A percentile compares a stretch with the other conserved stretches of the same genome.
Conservation (phyloP, 2,329 filamentous ascomycete species). For the Neurospora sp. region DNA sequence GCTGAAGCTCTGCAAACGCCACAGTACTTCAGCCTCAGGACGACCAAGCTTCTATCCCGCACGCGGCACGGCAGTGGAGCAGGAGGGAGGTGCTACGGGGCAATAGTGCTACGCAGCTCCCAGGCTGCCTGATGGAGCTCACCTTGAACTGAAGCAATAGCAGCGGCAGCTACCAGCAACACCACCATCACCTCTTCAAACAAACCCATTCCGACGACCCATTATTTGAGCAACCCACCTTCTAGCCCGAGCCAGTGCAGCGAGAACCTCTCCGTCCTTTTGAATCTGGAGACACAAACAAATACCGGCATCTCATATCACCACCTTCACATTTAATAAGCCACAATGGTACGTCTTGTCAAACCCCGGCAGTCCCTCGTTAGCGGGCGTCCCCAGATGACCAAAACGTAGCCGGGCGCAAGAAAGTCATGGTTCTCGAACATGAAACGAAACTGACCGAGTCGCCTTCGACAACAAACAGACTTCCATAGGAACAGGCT, state of each 20-base stretch:
- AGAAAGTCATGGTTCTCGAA: background rate
- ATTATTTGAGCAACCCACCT: background rate
- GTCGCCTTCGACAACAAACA: slow-evolving; percentile 28
- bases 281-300: background rate
- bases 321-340: background rate
- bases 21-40: background rate
- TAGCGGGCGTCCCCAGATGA: background rate
- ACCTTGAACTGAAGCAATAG: slow-evolving; percentile 6
- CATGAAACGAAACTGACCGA: slow-evolving; percentile 6
- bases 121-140: slow-evolving; percentile 31
- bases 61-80: background rate
- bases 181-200: background rate
- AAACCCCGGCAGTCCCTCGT: background rate
- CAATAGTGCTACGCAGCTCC: slow-evolving; percentile 27
- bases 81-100: background rate
- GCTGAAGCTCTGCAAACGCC: background rate
- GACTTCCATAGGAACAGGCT: slow-evolving; percentile 99
- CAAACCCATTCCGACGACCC: background rate
- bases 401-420: background rate
- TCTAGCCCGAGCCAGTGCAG: background rate
- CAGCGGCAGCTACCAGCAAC: slow-evolving; percentile 7
- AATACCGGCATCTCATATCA: background rate
- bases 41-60: background rate
- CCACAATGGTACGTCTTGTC: slow-evolving; percentile 5
- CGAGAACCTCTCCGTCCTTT: background rate